phyloP scores from a whole-genome alignment of 306 rosid genomes.

The Elaeagnus macrophylla region DNA sequence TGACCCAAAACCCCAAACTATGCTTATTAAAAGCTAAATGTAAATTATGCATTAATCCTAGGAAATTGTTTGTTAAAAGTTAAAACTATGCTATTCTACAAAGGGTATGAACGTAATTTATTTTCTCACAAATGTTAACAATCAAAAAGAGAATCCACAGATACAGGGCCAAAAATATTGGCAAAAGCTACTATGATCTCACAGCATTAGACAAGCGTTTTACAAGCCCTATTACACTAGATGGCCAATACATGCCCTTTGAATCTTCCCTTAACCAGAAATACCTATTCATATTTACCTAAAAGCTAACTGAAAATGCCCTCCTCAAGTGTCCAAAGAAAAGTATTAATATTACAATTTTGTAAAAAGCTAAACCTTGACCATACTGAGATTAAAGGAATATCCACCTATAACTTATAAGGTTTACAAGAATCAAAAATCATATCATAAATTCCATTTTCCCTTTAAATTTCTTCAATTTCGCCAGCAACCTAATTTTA shows the following conservation, averaged over 20 bases:
- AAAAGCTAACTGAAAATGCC: background rate
- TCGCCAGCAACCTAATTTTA: background rate
- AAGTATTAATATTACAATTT: background rate
- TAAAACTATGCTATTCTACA: too few relatives aligned
- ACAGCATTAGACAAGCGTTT: too few relatives aligned
- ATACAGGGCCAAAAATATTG: background rate
- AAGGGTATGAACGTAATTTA: too few relatives aligned
- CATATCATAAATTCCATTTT: background rate
- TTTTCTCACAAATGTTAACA: too few relatives aligned
- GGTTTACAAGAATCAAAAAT: background rate
- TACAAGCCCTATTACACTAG: too few relatives aligned
- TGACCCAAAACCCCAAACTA: background rate
- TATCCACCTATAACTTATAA: background rate
- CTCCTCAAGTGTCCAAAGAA: too few relatives aligned
- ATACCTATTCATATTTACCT: too few relatives aligned
- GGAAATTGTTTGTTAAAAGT: too few relatives aligned
- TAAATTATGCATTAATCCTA: too few relatives aligned
- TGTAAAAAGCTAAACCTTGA: background rate
- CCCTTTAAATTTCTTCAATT: constrained; percentile 2
- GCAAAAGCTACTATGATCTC: background rate
- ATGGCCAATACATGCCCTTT: too few relatives aligned
- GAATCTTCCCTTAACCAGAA: too few relatives aligned
- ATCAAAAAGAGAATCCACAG: background rate
- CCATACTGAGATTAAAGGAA: background rate
- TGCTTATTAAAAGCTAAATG: too few relatives aligned